These are phyloP conservation scores for Fusarium dimerum DNA, from an alignment of 2,329 filamentous ascomycete species.

Conservation along the genomic window DNA sequence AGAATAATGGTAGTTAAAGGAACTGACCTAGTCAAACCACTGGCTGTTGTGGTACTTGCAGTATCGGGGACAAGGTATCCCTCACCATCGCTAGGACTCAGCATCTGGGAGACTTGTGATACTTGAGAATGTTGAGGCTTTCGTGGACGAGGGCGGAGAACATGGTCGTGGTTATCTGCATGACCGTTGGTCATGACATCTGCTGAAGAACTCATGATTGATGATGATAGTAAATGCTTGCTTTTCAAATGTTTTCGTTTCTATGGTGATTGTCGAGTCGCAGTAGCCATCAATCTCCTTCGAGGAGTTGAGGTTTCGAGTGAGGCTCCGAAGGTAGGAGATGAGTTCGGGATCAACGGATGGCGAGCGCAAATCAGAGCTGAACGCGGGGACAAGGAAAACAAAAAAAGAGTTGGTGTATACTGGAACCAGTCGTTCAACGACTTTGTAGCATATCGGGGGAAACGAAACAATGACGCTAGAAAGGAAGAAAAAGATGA, in stretches of 20 bases:
- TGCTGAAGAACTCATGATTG: slow-evolving; percentile 32
- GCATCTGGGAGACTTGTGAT: slow-evolving; percentile 42
- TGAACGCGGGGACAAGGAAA: neutral
- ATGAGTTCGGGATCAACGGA: neutral
- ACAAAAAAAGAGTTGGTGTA: neutral
- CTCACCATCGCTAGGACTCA: slow-evolving; percentile 36
- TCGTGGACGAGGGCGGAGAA: slow-evolving; percentile 51
- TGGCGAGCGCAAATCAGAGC: neutral
- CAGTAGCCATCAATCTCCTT: neutral
- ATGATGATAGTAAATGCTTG: neutral
- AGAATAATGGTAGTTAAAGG: neutral
- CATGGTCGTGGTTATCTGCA: slow-evolving; percentile 38
- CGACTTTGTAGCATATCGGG: neutral
- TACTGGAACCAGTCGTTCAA: neutral
- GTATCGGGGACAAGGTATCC: slow-evolving; percentile 39
- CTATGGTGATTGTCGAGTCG: neutral
- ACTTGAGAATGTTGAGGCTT: slow-evolving; percentile 52
- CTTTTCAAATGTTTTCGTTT: neutral
- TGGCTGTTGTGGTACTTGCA: slow-evolving; percentile 30
- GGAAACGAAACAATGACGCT: too few relatives aligned
- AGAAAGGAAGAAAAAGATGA: too few relatives aligned
- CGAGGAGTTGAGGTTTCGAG: neutral
- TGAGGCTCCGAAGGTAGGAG: neutral
- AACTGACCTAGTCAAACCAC: slow-evolving; percentile 47
- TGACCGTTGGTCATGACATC: slow-evolving; percentile 31